Conservation (phyloP, 805 yeast genomes). For the Candida gorgasii region DNA sequence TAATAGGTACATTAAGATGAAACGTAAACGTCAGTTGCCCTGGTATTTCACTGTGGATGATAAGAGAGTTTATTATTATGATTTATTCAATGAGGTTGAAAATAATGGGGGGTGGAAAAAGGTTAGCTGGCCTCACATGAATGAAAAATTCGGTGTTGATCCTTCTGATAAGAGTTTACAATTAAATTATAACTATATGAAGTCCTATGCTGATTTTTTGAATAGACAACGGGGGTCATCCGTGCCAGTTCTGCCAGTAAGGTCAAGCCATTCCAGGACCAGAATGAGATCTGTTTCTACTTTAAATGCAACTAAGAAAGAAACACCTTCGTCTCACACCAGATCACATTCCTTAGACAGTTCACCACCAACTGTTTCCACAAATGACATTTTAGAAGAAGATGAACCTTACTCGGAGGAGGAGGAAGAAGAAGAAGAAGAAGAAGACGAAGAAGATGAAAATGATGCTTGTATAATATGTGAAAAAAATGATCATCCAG, state of each 20-base stretch:
- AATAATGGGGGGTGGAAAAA: slow-evolving; percentile 22
- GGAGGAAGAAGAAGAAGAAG: slow-evolving; percentile 24
- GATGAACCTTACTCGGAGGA: slow-evolving; percentile 3
- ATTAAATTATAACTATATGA: slow-evolving; percentile 26
- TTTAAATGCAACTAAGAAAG: too few relatives aligned
- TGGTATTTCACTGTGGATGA: slow-evolving; percentile 21
- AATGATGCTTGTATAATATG: slow-evolving; percentile 51
- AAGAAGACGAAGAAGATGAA: slow-evolving; percentile 33
- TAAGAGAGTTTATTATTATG: slow-evolving; percentile 35
- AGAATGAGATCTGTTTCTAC: too few relatives aligned
- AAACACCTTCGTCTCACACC: neutral
- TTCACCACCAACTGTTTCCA: too few relatives aligned
- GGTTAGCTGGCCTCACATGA: slow-evolving; percentile 24
- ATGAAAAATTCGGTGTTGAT: slow-evolving; percentile 24
- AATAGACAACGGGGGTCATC: slow-evolving; percentile 14
- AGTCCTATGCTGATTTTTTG: slow-evolving; percentile 35
- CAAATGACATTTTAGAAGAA: neutral
- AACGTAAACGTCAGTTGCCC: slow-evolving; percentile 25
- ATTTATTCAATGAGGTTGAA: slow-evolving; percentile 36
- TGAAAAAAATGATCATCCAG: slow-evolving; percentile 44
- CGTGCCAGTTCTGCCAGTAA: too few relatives aligned
- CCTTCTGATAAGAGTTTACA: slow-evolving; percentile 18
- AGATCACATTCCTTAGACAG: neutral
- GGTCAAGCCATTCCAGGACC: too few relatives aligned
- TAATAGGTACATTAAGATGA: slow-evolving; percentile 56